These are phyloP conservation scores for Phytophthora quininea DNA, from an alignment of 352 stramenopile genomes.

Conservation along the genomic window DNA sequence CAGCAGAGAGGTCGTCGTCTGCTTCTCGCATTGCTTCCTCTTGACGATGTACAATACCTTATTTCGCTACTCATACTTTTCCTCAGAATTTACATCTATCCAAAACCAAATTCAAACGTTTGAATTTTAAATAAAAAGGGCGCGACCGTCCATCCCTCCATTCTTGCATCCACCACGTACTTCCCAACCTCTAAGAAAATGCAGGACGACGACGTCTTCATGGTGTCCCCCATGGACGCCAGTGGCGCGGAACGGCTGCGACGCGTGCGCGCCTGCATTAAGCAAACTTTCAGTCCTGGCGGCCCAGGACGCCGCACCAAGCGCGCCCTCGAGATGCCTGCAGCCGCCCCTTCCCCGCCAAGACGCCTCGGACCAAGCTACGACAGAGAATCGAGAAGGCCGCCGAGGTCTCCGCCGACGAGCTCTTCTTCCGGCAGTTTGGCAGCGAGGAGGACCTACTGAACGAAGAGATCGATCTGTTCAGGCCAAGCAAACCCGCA, in stretches of 20 bases:
- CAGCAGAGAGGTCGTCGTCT: too few species aligned
- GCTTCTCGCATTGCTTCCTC: too few species aligned
- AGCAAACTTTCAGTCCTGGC: constrained; percentile 39
- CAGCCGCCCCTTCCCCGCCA: constrained; percentile 13
- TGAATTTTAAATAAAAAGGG: constrained; percentile 29
- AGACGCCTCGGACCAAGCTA: constrained; percentile 45
- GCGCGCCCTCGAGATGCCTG: constrained; percentile 27
- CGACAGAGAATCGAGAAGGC: constrained; percentile 57
- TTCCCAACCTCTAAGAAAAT: constrained; percentile 1
- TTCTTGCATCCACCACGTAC: constrained; percentile 13
- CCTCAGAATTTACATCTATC: not conserved
- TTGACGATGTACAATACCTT: not conserved
- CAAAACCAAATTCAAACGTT: constrained; percentile 26
- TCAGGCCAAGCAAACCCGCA: constrained; percentile 14
- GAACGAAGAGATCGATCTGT: constrained; percentile 48
- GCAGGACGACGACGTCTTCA: constrained; percentile 32
- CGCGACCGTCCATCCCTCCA: not conserved
- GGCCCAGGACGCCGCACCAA: constrained; percentile 25
- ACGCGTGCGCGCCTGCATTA: constrained; percentile 51
- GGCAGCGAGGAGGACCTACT: constrained; percentile 56
- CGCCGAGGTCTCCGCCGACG: constrained; percentile 46
- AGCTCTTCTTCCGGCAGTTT: constrained; percentile 77
- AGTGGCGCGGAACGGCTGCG: constrained; percentile 45
- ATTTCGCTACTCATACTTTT: constrained; percentile 6
- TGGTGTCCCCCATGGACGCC: constrained; percentile 59